Percentiles rank a stretch among this genome's conserved stretches.
These are phyloP conservation scores for Neophaeococcomyces mojaviensis DNA, from an alignment of 2,329 filamentous ascomycete species.

Conservation along the genomic window DNA sequence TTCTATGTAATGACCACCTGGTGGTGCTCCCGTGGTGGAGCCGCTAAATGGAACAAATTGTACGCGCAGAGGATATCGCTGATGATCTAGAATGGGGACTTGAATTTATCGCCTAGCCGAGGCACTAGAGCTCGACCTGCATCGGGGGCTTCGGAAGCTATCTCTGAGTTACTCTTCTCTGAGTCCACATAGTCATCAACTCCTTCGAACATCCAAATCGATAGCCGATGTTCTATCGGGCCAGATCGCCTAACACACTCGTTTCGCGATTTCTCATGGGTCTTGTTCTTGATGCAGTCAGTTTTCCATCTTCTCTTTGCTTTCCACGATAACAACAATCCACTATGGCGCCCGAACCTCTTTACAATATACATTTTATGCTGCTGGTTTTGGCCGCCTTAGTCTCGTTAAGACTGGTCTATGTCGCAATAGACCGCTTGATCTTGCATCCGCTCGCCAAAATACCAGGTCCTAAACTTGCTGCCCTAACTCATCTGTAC, in stretches of 20 bases:
- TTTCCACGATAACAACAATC: neutral
- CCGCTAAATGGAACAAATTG: no score
- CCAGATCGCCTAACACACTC: neutral
- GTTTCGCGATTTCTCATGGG: neutral
- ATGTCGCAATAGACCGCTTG: neutral
- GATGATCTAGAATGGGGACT: no score
- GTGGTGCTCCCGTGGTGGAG: no score
- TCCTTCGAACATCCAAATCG: no score
- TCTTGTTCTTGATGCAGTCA: slow-evolving; percentile 3
- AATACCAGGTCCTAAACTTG: slow-evolving; percentile 9
- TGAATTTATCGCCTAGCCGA: no score
- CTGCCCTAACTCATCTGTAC: slow-evolving; percentile 15
- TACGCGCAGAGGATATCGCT: no score
- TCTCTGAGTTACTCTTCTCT: no score
- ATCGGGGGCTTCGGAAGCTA: no score
- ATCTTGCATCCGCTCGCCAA: slow-evolving; percentile 8
- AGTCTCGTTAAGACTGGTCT: neutral
- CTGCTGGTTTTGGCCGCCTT: neutral
- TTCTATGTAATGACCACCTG: no score
- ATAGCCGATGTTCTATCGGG: no score
- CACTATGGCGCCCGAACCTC: slow-evolving; percentile 1
- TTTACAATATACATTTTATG: neutral
- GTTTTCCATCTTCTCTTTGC: neutral
- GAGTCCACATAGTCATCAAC: no score
- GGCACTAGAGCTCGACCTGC: no score